These are phyloP conservation scores for Persicaria tinctoria DNA, from an alignment of 148 eudicot species.

Conservation along the genomic window DNA sequence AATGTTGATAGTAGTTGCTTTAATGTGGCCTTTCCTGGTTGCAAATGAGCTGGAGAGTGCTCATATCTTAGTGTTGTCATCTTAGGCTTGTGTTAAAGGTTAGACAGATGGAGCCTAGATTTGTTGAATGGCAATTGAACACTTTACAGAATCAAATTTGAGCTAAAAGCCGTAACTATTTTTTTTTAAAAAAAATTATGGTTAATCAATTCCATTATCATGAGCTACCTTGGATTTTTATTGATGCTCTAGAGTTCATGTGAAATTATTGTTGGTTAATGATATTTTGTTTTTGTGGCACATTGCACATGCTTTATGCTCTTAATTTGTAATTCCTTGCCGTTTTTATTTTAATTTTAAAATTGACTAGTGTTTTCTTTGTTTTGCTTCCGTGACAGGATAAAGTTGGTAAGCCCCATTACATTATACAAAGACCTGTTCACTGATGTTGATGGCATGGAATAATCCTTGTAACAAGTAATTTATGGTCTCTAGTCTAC, in stretches of 20 bases:
- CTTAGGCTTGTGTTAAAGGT: too few relatives aligned
- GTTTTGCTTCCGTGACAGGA: constrained; percentile 50
- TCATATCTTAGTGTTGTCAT: too few relatives aligned
- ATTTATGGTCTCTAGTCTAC: constrained; percentile 1
- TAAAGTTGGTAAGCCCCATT: constrained; percentile 76
- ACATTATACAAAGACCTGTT: constrained; percentile 14
- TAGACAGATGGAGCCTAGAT: too few relatives aligned
- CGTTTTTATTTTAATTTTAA: not conserved
- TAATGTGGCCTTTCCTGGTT: not conserved
- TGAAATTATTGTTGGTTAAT: not conserved
- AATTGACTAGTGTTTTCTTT: not conserved
- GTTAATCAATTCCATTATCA: not conserved
- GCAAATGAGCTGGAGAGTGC: not conserved
- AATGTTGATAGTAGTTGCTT: not conserved
- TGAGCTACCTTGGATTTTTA: not conserved
- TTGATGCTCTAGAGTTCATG: not conserved
- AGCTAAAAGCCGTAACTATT: not conserved
- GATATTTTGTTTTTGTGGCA: not conserved
- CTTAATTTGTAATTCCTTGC: not conserved
- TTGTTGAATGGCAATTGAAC: not conserved
- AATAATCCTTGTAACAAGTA: constrained; percentile 25
- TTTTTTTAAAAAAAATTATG: not conserved
- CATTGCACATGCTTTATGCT: constrained; percentile 1
- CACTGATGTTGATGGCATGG: constrained; percentile 20
- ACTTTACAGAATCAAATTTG: not conserved